These are phyloP conservation scores for Microsporum ferrugineum DNA, from an alignment of 2,329 filamentous ascomycete species.

Conservation along the genomic window DNA sequence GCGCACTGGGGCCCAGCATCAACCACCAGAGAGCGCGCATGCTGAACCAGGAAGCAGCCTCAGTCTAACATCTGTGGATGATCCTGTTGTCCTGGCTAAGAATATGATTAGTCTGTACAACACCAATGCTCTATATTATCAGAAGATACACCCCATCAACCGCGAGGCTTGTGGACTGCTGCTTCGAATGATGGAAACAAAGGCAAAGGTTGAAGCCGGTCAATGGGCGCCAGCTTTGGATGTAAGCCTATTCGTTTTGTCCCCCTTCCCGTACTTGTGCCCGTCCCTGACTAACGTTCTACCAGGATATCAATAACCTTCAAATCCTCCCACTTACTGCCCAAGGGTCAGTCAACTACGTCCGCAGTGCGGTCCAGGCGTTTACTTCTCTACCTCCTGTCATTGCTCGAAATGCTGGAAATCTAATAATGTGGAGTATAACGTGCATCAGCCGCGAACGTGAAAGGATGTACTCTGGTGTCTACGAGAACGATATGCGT, in stretches of 20 bases:
- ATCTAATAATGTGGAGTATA: constrained; percentile 88
- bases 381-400: constrained; percentile 70
- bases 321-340: constrained; percentile 71
- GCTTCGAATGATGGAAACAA: constrained; percentile 50
- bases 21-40: constrained; percentile 36
- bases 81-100: constrained; percentile 51
- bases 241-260: constrained; percentile 38
- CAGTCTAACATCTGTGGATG: constrained; percentile 56
- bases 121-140: constrained; percentile 48
- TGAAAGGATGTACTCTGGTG: constrained; percentile 55
- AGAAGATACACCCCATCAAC: constrained; percentile 47
- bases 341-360: constrained; percentile 60
- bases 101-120: constrained; percentile 55
- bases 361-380: constrained; percentile 67
- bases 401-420: constrained; percentile 79
- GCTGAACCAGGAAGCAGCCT: constrained; percentile 34
- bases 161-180: constrained; percentile 49
- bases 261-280: background rate
- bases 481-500: constrained; percentile 51
- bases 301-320: constrained; percentile 58
- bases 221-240: constrained; percentile 53
- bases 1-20: constrained; percentile 34
- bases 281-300: background rate
- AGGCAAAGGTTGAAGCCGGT: constrained; percentile 46
- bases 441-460: constrained; percentile 71